These are phyloP conservation scores for Fonsecaea pedrosoi DNA, from an alignment of 2,329 filamentous ascomycete genomes.

Conservation along the genomic window DNA sequence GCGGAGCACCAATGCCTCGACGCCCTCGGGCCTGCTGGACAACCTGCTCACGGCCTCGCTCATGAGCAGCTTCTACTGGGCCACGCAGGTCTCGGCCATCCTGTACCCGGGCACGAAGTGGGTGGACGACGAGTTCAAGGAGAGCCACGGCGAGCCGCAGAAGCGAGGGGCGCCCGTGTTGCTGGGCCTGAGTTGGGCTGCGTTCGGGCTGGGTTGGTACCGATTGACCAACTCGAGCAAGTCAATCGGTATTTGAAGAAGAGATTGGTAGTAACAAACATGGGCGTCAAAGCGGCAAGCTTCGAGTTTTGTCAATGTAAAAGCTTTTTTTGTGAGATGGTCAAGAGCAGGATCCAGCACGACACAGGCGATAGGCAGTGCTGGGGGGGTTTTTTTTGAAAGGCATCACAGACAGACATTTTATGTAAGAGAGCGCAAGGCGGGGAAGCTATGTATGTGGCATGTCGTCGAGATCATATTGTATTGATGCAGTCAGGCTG, in stretches of 20 bases:
- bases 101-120: constrained; percentile 56
- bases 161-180: constrained; percentile 26
- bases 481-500: too few species aligned
- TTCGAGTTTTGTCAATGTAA: too few species aligned
- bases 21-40: constrained; percentile 10
- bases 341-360: too few species aligned
- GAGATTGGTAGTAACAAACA: too few species aligned
- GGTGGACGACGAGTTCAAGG: constrained; percentile 54
- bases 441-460: too few species aligned
- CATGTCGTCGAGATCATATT: too few species aligned
- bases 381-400: too few species aligned
- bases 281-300: too few species aligned
- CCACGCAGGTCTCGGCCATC: constrained; percentile 47
- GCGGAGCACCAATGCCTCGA: constrained; percentile 10
- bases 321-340: too few species aligned
- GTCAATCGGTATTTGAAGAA: constrained; percentile 7
- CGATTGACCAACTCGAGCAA: constrained; percentile 7
- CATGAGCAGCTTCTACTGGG: constrained; percentile 28
- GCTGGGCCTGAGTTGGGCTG: constrained; percentile 20
- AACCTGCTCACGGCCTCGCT: constrained; percentile 25
- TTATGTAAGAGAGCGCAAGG: too few species aligned
- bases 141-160: constrained; percentile 26
- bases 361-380: too few species aligned
- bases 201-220: constrained; percentile 28
- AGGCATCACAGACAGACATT: too few species aligned